Evolutionary conservation across 2,329 filamentous ascomycete genomes (phyloP), one percentile per base, ranked within the genome.

Genomic region (Trichoderma semiorbis): DNA sequence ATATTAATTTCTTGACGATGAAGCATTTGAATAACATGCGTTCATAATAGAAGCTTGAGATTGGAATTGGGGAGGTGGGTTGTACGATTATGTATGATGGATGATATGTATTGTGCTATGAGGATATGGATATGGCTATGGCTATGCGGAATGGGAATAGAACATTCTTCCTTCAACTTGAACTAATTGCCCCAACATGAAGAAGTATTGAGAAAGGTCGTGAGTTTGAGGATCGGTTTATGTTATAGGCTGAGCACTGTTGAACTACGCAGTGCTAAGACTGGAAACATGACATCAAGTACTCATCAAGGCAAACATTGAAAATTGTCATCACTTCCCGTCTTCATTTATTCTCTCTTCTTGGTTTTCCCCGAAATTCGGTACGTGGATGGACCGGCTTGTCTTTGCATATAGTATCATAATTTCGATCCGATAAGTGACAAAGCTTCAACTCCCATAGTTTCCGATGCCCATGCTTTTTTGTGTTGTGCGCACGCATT

Each of bases 1-100:
- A 99, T 82, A 89, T 94, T 74, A 96, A 95, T 83, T 83, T 93
- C 75, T 85, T 93, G 68, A 92, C 97, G n/a, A 85, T 98, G 82
- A 92, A 91, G 85, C 92, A 98, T 80, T 84, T 98, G 78, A 91
- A 96, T 80, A 88, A 79, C 74, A 83, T 88, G 84, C 84, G 86
- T 16, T 77, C 76, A 30, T 78, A 68, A 73, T 50, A 43, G 5
- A 26, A 7, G 18, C 16, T 16, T 21, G 26, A 8, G 11, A 4
- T 12, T 58, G 14, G 14, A 16, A 36, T 36, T 36, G 34, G 34
- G 34, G 34, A 12, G 32, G 12, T 36, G 53, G 26, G n/a, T 12
- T 70, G 67, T 70, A 70, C 30, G 58, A 70, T 65, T 43, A 43
- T 43, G 39, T 43, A 18, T 43, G 39, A 43, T 36, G 34, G 12